Percentiles rank a stretch among this genome's conserved stretches.
Evolutionary conservation across 768 basidiomycete species (phyloP).

Genomic region (Imleria badia): DNA sequence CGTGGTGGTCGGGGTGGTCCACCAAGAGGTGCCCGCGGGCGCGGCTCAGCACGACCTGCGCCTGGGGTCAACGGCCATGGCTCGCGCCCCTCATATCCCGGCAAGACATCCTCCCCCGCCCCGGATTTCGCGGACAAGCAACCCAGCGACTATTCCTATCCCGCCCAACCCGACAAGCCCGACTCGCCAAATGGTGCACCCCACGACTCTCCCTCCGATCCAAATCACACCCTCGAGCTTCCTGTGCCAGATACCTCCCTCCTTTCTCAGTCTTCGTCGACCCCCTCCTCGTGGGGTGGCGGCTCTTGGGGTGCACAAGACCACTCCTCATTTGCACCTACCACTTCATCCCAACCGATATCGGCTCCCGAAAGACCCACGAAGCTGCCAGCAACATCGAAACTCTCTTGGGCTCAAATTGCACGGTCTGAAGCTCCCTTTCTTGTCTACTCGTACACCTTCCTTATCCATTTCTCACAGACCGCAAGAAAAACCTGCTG

Average conservation of each 20-base stretch:
- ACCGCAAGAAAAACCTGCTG: slow-evolving; percentile 62
- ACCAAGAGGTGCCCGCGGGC: slow-evolving; percentile 45
- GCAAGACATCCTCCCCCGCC: slow-evolving; percentile 31
- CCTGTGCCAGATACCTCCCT: slow-evolving; percentile 8
- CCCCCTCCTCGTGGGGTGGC: slow-evolving; percentile 36
- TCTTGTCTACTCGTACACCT: neutral
- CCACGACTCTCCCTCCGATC: slow-evolving; percentile 18
- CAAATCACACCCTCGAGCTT: slow-evolving; percentile 13
- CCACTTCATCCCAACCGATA: slow-evolving; percentile 15
- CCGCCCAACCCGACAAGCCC: slow-evolving; percentile 10
- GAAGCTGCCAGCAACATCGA: slow-evolving; percentile 70
- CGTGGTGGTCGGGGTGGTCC: slow-evolving; percentile 59
- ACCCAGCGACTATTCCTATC: slow-evolving; percentile 22
- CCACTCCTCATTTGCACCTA: slow-evolving; percentile 34
- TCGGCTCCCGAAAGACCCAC: slow-evolving; percentile 26
- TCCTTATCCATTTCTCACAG: slow-evolving; percentile 34
- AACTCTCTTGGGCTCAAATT: slow-evolving; percentile 85
- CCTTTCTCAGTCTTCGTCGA: slow-evolving; percentile 21
- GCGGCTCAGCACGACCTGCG: slow-evolving; percentile 41
- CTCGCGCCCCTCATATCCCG: slow-evolving; percentile 23
- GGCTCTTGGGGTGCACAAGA: slow-evolving; percentile 36
- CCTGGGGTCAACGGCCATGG: slow-evolving; percentile 34
- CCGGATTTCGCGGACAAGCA: slow-evolving; percentile 34
- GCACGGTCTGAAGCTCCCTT: slow-evolving; percentile 45
- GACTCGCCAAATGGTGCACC: slow-evolving; percentile 15